Base-by-base conservation (phyloP, 768 basidiomycete genomes). In the Paxillus rubicundulus region DNA sequence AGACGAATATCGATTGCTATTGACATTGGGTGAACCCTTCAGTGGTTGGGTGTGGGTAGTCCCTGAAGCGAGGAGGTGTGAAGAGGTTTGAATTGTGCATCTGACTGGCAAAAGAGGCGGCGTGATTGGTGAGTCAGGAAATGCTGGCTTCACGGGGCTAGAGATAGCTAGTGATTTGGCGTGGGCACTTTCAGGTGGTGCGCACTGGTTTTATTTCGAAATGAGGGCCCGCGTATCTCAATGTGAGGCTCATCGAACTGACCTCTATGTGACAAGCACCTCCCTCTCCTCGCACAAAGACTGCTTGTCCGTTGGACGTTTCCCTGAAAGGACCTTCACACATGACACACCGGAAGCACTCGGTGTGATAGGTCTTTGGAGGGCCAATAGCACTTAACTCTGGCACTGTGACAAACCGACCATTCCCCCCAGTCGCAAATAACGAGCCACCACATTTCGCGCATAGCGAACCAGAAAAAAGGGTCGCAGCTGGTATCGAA, bases 401-500 rank as follows among this genome's bases (percentile, higher is more conserved):
- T 7, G 89, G 87, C 27, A 90, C 80, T 2, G 86, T 87, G 30
- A 91, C 81, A 66, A 84, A 91, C 52, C 79, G 80, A 38, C 86
- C 84, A 6, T 79, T 81, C 50, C 79, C 78, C 24, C 72, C 74
- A 4, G 76, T 68, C 39, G 76, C 78, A 64, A 88, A 86, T 45
- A 92, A 73, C 5, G 77, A 73, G 10, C 74, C 72, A 12, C 67
- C 68, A 58, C 90, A 92, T 61, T 78, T 82, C 33, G 77, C 76
- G 59, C 90, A 92, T 16, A 67, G 72, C 12, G 78, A 74, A 34
- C 78, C 70, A 34, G 74, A 58, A 7, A 72, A 66, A 13, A 72
- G 63, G 4, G 62, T 68, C 7, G 72, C 62, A 39, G 73, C 55
- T 37, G 55, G 62, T 36, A 66, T 65, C 10, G 69, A 62, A 30